Evolutionary conservation across 441 rosid genomes (phyloP).

Genomic region (Omphalea diandra): DNA sequence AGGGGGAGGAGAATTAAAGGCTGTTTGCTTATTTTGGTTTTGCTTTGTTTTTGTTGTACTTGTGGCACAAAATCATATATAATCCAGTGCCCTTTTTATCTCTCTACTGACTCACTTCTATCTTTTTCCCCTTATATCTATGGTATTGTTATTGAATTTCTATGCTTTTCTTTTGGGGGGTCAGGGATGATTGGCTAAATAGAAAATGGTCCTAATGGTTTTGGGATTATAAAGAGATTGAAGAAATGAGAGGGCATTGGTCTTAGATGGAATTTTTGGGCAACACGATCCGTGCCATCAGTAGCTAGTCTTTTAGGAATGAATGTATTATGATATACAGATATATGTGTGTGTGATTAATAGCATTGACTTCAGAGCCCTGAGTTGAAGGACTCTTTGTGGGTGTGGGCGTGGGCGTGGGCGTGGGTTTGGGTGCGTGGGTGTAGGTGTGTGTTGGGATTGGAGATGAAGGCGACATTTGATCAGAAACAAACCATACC

Average conservation of each 20-base stretch:
- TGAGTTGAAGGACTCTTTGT: slow-evolving; percentile 12
- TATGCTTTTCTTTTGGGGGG: neutral
- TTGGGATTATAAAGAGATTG: slow-evolving; percentile 34
- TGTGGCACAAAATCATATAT: neutral
- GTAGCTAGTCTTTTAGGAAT: slow-evolving; percentile 18
- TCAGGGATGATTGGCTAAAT: slow-evolving; percentile 8
- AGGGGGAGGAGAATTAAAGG: slow-evolving; percentile 17
- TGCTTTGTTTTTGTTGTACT: slow-evolving; percentile 14
- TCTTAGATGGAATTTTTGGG: slow-evolving; percentile 33
- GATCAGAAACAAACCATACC: slow-evolving; percentile 14
- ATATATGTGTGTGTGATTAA: neutral
- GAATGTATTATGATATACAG: neutral
- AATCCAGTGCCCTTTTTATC: neutral
- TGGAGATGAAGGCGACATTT: slow-evolving; percentile 32
- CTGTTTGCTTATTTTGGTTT: slow-evolving; percentile 20
- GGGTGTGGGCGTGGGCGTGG: too few species aligned
- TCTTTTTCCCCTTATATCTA: neutral
- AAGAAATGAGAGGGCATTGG: slow-evolving; percentile 22
- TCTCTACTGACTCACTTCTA: neutral
- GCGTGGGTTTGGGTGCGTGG: too few species aligned
- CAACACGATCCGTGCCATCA: slow-evolving; percentile 30
- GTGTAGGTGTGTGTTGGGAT: too few species aligned
- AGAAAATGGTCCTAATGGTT: slow-evolving; percentile 12
- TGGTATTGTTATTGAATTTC: slow-evolving; percentile 9
- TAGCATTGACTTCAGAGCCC: slow-evolving; percentile 53